Base-by-base conservation (phyloP, 768 basidiomycete genomes). In the Xerocomus potaroensis region DNA sequence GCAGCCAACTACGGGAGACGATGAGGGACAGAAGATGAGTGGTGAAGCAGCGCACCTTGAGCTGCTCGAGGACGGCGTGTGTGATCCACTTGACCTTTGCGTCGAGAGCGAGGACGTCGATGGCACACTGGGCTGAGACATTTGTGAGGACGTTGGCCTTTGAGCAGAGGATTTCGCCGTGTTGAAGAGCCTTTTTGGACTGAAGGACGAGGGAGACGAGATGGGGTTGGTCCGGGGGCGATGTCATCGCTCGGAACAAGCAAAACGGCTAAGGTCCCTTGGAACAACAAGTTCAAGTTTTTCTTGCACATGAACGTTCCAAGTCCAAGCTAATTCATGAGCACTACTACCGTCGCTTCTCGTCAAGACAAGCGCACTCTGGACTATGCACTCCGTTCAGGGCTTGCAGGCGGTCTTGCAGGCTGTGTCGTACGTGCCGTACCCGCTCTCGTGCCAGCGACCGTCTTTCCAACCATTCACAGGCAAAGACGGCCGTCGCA, bases 401-500 rank as follows among this genome's bases (percentile, higher is more conserved):
- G 91, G 37, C 67, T 97, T 36, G 94, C 94, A 34, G 95, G 95
- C 48, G 95, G 95, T 26, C 68, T 95, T 48, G 95, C 94, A 30
- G 94, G 92, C 41, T 95, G 92, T 69, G 77, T 94, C 54, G 94
- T 96, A 62, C 60, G 91, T 78, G 30, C 26, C 60, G 91, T 78
- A 31, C 26, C 24, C 5, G 16, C 10, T 41, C 15, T 5, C 27
- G n/a, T 57, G 27, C 33, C 49, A 32, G 38, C 31, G 4, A 53
- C 24, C 8, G 30, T 41, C 34, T 39, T 52, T 58, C 31, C 49
- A 11, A 21, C 37, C 15, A 9, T 23, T 34, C 32, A 7, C 54
- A 95, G 94, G 92, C 93, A 40, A 95, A 95, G 70, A 91, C 92
- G 11, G 85, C 84, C 26, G 90, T 96, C 35, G 96, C 96, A 16